Base-by-base conservation (phyloP, 345 rosid species). In the Citrus reticulata region DNA sequence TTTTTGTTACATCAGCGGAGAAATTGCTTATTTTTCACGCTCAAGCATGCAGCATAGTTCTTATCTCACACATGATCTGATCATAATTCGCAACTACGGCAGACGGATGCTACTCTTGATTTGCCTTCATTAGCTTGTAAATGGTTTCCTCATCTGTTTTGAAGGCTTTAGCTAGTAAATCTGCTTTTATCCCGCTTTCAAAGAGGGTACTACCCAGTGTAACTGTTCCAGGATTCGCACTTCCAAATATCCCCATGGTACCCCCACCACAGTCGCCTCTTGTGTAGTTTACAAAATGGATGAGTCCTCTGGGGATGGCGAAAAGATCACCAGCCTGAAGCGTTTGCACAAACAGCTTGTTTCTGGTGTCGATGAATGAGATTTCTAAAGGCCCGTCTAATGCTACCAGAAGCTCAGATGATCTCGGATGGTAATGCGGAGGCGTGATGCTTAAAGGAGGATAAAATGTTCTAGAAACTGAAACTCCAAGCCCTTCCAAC, bases 261-360 rank as follows among this genome's bases (percentile, higher is more conserved):
- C 17, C 24, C 0, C 85, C 78, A 59, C 62, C 49, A 40, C 70
- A 59, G 69, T 81, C 74, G 2, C n/a, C 42, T 19, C 49, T 10
- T 20, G 30, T 49, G 57, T 85, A 82, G 29, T 61, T 60, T 51
- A 82, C 78, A 70, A 76, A 82, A 78, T 82, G 84, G 22, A 74
- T 77, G 30, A 85, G 81, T 9, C 87, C 87, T 80, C 75, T 82
- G 0, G 84, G 87, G 65, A 85, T 77, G 58, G 82, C 73, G 42
- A 85, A 80, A 54, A 74, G 80, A 30, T 85, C 78, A 39, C 68
- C 49, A 13, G 80, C 27, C 7, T 80, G 74, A 49, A 80, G 82
- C 1, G 82, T 80, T 62, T 77, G 80, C n/a, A 42, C 32, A 40
- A 68, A 78, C 19, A 82, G 70, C 70, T 77, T 78, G 66, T 80